A percentile compares a stretch with the other conserved stretches of the same genome.
Evolutionary conservation across 495 filamentous ascomycete species (phyloP).

Genomic region (Penicillium desertorum): DNA sequence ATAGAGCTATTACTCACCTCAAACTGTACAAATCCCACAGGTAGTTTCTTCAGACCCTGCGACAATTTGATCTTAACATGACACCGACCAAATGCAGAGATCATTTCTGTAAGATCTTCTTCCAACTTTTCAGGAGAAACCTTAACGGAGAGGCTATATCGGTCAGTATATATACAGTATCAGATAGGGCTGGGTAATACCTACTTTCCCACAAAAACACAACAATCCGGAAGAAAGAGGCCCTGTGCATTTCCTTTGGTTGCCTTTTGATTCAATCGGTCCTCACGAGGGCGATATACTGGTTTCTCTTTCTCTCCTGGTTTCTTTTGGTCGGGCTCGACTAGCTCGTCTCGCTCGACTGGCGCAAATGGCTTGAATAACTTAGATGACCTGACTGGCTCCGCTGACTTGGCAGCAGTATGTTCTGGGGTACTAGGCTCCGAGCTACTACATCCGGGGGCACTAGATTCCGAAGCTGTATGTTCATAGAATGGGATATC

Average conservation of each 20-base stretch:
- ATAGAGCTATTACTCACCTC: not conserved
- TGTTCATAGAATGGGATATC: not conserved
- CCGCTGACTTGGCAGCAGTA: not conserved
- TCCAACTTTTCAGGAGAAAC: not conserved
- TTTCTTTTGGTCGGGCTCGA: not conserved
- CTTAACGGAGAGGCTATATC: not conserved
- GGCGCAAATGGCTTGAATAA: too few relatives aligned
- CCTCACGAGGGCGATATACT: not conserved
- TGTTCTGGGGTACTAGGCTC: not conserved
- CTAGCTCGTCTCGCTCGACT: too few relatives aligned
- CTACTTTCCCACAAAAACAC: slow-evolving; percentile 11
- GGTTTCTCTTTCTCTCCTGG: not conserved
- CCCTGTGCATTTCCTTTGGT: slow-evolving; percentile 8
- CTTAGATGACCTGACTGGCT: not conserved
- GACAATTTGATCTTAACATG: not conserved
- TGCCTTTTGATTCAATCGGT: not conserved
- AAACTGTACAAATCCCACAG: slow-evolving; percentile 7
- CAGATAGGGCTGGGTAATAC: not conserved
- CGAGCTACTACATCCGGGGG: not conserved
- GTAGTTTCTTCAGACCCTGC: not conserved
- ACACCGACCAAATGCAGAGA: slow-evolving; percentile 2
- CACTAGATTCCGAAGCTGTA: not conserved
- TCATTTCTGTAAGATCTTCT: not conserved
- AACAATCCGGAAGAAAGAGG: not conserved
- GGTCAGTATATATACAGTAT: not conserved